phyloP scores from a whole-genome alignment of 345 rosid genomes.

The Garcia nutans region DNA sequence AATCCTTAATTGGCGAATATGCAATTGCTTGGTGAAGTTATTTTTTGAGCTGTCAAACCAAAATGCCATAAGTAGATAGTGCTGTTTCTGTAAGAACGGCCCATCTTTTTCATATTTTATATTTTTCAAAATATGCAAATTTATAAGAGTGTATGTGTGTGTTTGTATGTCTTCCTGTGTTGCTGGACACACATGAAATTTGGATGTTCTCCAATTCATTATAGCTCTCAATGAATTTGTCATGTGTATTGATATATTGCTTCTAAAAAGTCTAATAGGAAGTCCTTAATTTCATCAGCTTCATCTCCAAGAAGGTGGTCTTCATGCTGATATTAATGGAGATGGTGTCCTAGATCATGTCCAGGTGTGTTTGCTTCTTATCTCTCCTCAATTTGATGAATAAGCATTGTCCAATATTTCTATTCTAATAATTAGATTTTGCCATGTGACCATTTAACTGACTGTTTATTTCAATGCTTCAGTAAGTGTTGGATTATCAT shows the following conservation, averaged over 20 bases:
- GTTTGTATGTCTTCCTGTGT: not conserved
- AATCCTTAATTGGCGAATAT: conserved; percentile 1
- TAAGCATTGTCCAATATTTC: no score
- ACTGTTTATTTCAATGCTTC: conserved; percentile 8
- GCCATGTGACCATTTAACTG: no score
- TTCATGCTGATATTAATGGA: conserved; percentile 98
- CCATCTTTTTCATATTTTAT: not conserved
- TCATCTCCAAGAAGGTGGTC: conserved; percentile 97
- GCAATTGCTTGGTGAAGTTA: not conserved
- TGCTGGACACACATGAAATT: not conserved
- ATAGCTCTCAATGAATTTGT: not conserved
- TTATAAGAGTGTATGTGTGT: no score
- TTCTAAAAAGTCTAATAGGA: conserved; percentile 13
- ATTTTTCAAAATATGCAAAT: not conserved
- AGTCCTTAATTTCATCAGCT: conserved; percentile 51
- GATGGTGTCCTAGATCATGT: conserved; percentile 99
- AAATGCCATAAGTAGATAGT: not conserved
- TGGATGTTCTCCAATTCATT: not conserved
- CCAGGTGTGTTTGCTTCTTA: conserved; percentile 51
- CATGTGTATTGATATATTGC: not conserved
- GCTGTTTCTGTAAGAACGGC: not conserved
- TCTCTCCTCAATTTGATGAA: not conserved
- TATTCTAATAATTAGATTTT: no score
- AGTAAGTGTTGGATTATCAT: not conserved
- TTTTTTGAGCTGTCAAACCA: not conserved